Evolutionary conservation across 2,329 filamentous ascomycete genomes (phyloP).

Genomic region (Cercospora berteroae): DNA sequence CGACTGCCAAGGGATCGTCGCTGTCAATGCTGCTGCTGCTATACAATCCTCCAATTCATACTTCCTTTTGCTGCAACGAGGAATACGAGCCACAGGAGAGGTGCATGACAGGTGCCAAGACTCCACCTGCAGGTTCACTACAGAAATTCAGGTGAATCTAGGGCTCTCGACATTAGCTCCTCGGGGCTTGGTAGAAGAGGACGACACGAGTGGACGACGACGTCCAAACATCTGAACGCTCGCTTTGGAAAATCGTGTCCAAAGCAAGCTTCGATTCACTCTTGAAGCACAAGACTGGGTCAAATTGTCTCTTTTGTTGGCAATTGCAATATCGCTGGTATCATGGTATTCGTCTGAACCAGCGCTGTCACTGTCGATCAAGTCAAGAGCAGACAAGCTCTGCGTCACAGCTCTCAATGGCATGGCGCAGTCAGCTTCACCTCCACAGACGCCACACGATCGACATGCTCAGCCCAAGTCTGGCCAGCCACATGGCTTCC

Average conservation of each 20-base stretch:
- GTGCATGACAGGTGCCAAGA: background rate
- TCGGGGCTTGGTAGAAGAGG: background rate
- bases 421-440: background rate
- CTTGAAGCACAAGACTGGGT: background rate
- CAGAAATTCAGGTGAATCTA: background rate
- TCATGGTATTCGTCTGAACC: background rate
- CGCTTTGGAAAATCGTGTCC: background rate
- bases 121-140: background rate
- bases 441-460: background rate
- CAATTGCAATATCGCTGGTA: background rate
- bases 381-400: background rate
- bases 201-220: background rate
- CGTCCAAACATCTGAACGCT: background rate
- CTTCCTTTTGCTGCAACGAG: background rate
- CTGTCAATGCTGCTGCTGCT: background rate
- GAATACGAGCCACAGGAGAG: too few species aligned
- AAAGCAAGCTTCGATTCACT: background rate
- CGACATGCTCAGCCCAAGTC: background rate
- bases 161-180: background rate
- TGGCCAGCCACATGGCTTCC: background rate
- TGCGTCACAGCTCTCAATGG: background rate
- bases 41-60: background rate
- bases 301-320: background rate
- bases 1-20: background rate
- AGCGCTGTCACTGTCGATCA: background rate